These are phyloP conservation scores for Rubus parviflorus DNA, from an alignment of 306 rosid genomes.

Conservation along the genomic window DNA sequence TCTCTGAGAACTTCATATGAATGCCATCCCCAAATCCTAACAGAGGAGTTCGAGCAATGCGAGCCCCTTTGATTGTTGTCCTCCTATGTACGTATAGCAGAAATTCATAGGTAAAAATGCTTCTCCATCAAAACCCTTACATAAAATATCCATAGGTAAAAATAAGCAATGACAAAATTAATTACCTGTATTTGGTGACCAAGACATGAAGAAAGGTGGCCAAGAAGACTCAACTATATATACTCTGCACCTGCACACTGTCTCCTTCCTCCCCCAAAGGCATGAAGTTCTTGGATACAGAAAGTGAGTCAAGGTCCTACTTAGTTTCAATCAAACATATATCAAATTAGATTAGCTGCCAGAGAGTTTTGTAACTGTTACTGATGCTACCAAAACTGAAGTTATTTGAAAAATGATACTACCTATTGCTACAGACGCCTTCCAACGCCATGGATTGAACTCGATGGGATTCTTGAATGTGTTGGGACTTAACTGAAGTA, in stretches of 20 bases:
- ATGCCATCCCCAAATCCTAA: too few relatives aligned
- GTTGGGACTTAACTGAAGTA: constrained; percentile 28
- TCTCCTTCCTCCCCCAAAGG: constrained; percentile 43
- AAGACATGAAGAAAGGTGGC: constrained; percentile 41
- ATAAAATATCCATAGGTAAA: too few relatives aligned
- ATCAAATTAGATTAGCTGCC: not conserved
- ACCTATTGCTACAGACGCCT: not conserved
- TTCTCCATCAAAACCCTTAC: too few relatives aligned
- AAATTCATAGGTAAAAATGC: too few relatives aligned
- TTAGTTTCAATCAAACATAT: not conserved
- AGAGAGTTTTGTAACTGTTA: not conserved
- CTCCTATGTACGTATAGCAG: not conserved
- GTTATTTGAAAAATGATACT: not conserved
- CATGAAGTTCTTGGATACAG: constrained; percentile 34
- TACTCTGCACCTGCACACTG: constrained; percentile 41
- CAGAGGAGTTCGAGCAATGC: too few relatives aligned
- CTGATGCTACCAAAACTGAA: too few relatives aligned
- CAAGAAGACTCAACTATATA: constrained; percentile 24
- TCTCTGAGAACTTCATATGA: too few relatives aligned
- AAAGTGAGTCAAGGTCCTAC: constrained; percentile 25
- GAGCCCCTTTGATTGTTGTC: not conserved
- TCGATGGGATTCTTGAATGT: constrained; percentile 23
- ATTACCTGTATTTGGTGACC: constrained; percentile 44
- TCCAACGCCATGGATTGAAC: constrained; percentile 50
- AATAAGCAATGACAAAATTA: not conserved